Evolutionary conservation across 2,329 filamentous ascomycete species (phyloP), one percentile per base, ranked within the genome.

Genomic region (Emmonsia crescens): DNA sequence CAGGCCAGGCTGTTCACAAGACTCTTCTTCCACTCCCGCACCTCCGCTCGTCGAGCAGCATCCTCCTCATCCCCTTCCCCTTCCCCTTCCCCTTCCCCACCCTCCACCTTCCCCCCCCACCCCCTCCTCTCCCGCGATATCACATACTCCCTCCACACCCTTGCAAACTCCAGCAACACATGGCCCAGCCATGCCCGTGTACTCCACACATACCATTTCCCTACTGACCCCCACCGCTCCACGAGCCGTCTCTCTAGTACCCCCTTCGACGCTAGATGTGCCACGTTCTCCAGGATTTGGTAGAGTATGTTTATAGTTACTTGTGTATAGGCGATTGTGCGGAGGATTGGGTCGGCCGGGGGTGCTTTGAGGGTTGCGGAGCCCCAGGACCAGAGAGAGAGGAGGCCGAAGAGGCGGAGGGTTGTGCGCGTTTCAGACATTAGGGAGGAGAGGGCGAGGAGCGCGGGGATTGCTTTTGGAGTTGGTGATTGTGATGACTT

Each of bases 221-320:
- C 80, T 72, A 89, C 82, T 56, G 81, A 82, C 56, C 82, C 79
- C 16, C 71, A 73, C 54, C 73, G 73, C 24, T 76, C 73, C 5
- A 78, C 64, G 21, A 73, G 67, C 4, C 68, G 68, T 49, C 75
- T 70, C 73, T 79, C 58, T n/a, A 96, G 71, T 3, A 95, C 83
- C 24, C 87, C 86, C 73, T 91, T 91, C 63, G 80, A 79, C 2
- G 85, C 81, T 44, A 97, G 81, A 77, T 88, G 96, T 19, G 88
- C 88, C 46, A 83, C 81, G 76, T 96, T 96, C 79, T 99, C 94
- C 48, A 93, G 80, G 1, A 83, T 76, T 75, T 96, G 91, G 78
- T 89, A 96, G 10, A 78, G 72, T 10, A 88, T 75, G 73, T 89
- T 88, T 12, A 84, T 80, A 12, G 80, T 65, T 24, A 96, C 83